Base-by-base conservation (phyloP, 257 asterid genomes). In the Leptodermis oblonga region DNA sequence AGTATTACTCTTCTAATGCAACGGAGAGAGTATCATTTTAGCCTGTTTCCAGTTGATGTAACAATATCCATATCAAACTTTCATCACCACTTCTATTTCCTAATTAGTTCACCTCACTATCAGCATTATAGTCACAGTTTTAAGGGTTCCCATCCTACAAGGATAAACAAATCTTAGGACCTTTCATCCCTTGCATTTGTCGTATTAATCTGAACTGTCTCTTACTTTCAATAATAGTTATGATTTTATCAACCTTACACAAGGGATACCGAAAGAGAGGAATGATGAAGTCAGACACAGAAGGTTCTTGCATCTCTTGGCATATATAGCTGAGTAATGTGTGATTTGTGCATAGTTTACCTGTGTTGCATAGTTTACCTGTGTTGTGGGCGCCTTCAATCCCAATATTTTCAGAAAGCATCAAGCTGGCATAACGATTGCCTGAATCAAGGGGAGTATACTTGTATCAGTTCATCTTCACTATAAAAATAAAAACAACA, bases 381-480 rank as follows among this genome's bases (percentile, higher is more conserved):
- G 95, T 52, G 77, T 62, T 48, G 69, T 81, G 52, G 89, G 81
- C 13, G 92, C 92, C 60, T 79, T 82, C 51, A 67, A 76, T 61
- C 92, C 89, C 79, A 73, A 9, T 65, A 88, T 88, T 79, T 78
- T 90, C 82, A 88, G 70, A 68, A 79, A 86, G 80, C 96, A 90
- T 70, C 85, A 73, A 51, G 95, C 82, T 28, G 92, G 92, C 82
- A 90, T 62, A 68, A 86, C 78, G 22, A 88, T 64, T 11, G 88
- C 93, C 96, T 88, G 87, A 31, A 72, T 34, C 65, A 28, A 45
- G 76, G 0, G 2, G 65, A 34, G 23, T 10, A 14, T 34, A 37
- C n/a, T 20, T 23, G 43, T 5, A 13, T 17, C 13, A 58, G 52
- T 0, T 10, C 5, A 45, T 45, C 20, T 33, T 46, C 22, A 26